Base-by-base conservation (phyloP, 352 stramenopile genomes). In the Pythium guiyangense region DNA sequence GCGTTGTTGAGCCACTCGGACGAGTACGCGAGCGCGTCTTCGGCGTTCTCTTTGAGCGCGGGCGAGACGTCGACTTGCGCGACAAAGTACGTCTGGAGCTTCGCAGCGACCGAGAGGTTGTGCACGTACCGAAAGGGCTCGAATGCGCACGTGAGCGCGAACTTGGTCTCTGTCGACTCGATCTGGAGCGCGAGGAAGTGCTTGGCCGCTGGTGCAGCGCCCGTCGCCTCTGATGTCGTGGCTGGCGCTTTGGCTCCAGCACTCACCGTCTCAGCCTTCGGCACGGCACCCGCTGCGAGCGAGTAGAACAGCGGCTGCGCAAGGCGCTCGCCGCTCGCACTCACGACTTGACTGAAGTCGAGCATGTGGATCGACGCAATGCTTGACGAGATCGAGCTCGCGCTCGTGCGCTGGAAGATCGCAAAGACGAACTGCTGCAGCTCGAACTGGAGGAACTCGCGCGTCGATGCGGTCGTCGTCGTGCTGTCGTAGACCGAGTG, bases 101-200 rank as follows among this genome's bases (percentile, higher is more conserved):
- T 91, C 3, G 73, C 66, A 0, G 71, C 74, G 3, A 86, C 74
- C 20, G 76, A 78, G 18, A 91, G 46, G 39, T 90, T 85, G 54
- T 91, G 77, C 31, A 90, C 86, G 49, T 87, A 90, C 27, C 77
- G 62, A 50, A 91, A 91, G 8, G 74, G 69, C 53, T 83, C 72
- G 43, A 89, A 75, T 0, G 29, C 59, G 54, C 81, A 91, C 34
- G 71, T 69, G 2, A 91, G 51, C 37, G 75, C 70, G 39, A 91
- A 76, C 35, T 72, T 81, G 3, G 57, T 65, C 44, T 91, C 73
- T 0, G 74, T 77, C 0, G 71, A 74, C 44, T 91, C 78, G 12
- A 91, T 83, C 9, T 57, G 77, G 17, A 91, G 54, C 27, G 82
- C 62, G 5, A 91, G 43, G 45, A 84, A 79, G 4, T 59, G 59